Evolutionary conservation across 148 eudicot genomes (phyloP), one percentile per base, ranked within the genome.

Genomic region (Dianthus caryophyllus): DNA sequence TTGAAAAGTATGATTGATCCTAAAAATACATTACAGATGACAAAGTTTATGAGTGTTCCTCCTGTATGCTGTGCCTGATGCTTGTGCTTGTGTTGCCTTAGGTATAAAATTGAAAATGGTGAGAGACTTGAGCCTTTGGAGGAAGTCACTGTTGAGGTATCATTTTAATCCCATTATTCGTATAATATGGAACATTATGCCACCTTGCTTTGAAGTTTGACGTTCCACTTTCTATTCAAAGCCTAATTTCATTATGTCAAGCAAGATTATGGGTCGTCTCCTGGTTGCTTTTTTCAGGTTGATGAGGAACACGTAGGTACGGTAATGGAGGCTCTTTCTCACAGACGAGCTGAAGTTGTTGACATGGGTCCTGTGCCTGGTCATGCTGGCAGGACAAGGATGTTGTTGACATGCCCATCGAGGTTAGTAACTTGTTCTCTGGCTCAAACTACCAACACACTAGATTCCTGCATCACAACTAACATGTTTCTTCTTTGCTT

Each of bases 121-220:
- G 73, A 75, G 68, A 93, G 84, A 83, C 82, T 89, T 60, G 98
- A 93, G 76, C 98, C 98, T 46, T 78, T 93, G 73, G 98, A 93
- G 83, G 98, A 93, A 89, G 98, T 93, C 47, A 93, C 96, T n/a
- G 83, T 93, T 63, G 98, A 93, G 96, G 98, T 87, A 70, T 62
- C 61, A 29, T 18, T 11, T 63, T 1, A 9, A 27, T 46, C 16
- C 41, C 5, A 20, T 11, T 18, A n/a, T 4, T 46, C 6, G 29
- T 47, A 9, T 7, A 44, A 27, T 13, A 47, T 2, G 51, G n/a
- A 33, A 33, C 3, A 33, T 33, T 33, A 33, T 33, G 4, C 7
- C 38, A 33, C 38, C 38, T 33, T n/a, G n/a, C n/a, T 33, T 33
- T 33, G 38, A 33, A 3, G 7, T 33, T 33, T 33, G 7, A 7